Evolutionary conservation across 768 basidiomycete genomes (phyloP), one percentile per base, ranked within the genome.

Genomic region (Pisolithus albus): DNA sequence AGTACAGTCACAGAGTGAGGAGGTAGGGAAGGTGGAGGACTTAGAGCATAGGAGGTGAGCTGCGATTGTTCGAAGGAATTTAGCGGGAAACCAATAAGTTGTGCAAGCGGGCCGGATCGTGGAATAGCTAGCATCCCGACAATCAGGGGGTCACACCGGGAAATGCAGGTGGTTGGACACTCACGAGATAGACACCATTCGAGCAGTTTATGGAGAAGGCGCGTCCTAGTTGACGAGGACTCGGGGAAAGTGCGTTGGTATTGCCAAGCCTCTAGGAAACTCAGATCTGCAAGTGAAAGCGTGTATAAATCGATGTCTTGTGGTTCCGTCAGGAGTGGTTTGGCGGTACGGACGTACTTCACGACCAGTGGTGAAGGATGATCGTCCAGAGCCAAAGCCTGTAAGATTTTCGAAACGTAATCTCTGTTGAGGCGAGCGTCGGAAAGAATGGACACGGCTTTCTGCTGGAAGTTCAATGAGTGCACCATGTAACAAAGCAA

Each of bases 351-450:
- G 32, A 92, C 71, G 59, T 89, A 92, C 64, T 77, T 78, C 47
- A 87, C 77, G 36, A 92, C 75, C 39, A 88, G 78, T 11, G 57
- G 64, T 26, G 74, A 66, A 0, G 83, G 62, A 41, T 80, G 62
- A 26, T 67, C 58, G 5, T 75, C 63, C 34, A 73, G 59, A 36
- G 61, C 65, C 13, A 79, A 67, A 7, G 84, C 82, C 56, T 82
- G 80, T 4, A 92, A 64, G 26, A 91, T 83, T 67, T 92, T 91
- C 24, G 88, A 84, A 10, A 84, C 75, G 60, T 84, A 84, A 62
- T 92, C 88, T 56, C 80, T 76, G 53, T 85, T 86, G 18, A 92
- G 67, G 16, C 90, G 83, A 11, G 76, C 73, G 62, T 91, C 89
- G 2, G 84, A 81, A 24, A 92, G 79, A 30, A 86, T 72, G 18